phyloP scores from a whole-genome alignment of 768 basidiomycete genomes.

The Amanita pallidorosea region DNA sequence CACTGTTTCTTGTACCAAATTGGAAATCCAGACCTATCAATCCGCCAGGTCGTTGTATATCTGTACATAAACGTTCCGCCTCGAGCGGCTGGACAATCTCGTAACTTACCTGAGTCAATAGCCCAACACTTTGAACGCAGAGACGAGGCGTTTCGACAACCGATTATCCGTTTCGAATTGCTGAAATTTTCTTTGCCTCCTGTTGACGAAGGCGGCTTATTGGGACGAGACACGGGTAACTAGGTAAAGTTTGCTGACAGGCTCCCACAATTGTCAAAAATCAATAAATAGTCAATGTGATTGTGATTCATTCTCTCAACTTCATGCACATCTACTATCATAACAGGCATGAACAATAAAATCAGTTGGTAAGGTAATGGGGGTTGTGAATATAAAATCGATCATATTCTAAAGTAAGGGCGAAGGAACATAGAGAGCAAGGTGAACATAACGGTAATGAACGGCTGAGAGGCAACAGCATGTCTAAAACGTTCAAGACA shows the following conservation, averaged over 20 bases:
- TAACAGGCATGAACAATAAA: background rate
- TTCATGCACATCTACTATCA: background rate
- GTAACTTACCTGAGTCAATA: background rate
- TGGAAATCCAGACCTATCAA: background rate
- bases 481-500: background rate
- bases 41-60: background rate
- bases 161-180: background rate
- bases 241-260: background rate
- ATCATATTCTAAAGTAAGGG: background rate
- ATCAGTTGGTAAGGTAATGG: background rate
- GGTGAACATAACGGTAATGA: background rate
- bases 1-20: background rate
- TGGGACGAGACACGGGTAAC: background rate
- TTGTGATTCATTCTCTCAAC: background rate
- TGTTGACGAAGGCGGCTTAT: background rate
- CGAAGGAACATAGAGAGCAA: background rate
- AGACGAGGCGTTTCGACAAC: background rate
- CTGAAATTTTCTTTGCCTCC: background rate
- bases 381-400: too few relatives aligned
- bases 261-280: background rate
- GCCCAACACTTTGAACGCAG: background rate
- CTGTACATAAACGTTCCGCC: background rate
- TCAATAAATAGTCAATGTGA: background rate
- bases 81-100: background rate
- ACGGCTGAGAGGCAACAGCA: too few relatives aligned